Conservation (phyloP, 805 yeast genomes). For the Lipomyces anomalus region DNA sequence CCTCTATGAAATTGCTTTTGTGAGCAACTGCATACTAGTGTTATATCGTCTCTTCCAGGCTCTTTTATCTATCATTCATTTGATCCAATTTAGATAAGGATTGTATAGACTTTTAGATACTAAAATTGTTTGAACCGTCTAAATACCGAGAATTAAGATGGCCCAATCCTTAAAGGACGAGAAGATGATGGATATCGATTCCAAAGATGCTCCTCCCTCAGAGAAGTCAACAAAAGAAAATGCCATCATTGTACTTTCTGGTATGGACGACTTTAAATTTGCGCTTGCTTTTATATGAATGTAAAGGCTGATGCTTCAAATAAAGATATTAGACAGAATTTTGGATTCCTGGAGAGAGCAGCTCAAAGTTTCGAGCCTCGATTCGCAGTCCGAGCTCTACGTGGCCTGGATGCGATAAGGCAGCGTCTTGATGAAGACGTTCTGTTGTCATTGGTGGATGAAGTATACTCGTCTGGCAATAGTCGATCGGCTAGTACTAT, state of each 20-base stretch:
- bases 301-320: neutral
- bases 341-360: slow-evolving; percentile 53
- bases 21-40: too few relatives aligned
- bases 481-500: slow-evolving; percentile 10
- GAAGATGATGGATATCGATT: slow-evolving; percentile 15
- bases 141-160: too few relatives aligned
- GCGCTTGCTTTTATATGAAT: neutral
- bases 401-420: slow-evolving; percentile 75
- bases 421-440: slow-evolving; percentile 51
- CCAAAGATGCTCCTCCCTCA: slow-evolving; percentile 1
- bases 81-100: too few relatives aligned
- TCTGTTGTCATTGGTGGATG: slow-evolving; percentile 50
- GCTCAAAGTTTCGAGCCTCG: slow-evolving; percentile 76
- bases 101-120: too few relatives aligned
- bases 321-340: slow-evolving; percentile 35
- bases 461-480: slow-evolving; percentile 45
- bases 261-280: too few relatives aligned
- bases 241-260: slow-evolving; percentile 15
- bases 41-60: too few relatives aligned
- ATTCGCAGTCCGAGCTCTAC: slow-evolving; percentile 75
- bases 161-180: slow-evolving; percentile 10
- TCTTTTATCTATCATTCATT: too few relatives aligned
- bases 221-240: slow-evolving; percentile 14
- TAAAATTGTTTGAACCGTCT: too few relatives aligned
- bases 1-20: too few relatives aligned